Conservation (phyloP, 2,329 filamentous ascomycete species). For the Claviceps maximensis region DNA sequence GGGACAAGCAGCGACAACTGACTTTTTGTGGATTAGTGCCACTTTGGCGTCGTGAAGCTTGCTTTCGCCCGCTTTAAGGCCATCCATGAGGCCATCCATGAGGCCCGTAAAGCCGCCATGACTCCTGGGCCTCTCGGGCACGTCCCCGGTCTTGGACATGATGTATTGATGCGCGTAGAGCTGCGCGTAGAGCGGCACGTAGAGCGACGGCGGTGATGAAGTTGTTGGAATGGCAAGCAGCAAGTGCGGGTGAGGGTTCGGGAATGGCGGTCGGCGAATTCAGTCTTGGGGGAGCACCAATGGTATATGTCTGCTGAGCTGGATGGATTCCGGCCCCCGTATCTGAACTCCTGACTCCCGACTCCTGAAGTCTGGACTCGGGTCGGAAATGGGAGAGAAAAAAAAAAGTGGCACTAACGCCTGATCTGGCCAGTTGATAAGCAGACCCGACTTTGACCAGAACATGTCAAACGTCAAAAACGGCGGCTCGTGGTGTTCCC, state of each 20-base stretch:
- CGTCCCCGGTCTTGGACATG: conserved; percentile 3
- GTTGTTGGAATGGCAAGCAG: not conserved
- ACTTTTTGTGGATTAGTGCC: conserved; percentile 47
- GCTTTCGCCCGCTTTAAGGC: conserved; percentile 38
- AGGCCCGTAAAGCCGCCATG: conserved; percentile 21
- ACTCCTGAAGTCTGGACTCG: not conserved
- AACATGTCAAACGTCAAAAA: too few relatives aligned
- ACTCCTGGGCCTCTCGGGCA: not conserved
- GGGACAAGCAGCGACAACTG: conserved; percentile 6
- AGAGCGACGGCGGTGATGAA: not conserved
- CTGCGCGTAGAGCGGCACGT: too few relatives aligned
- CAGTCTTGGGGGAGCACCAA: too few relatives aligned
- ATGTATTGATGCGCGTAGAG: not conserved
- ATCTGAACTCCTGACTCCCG: too few relatives aligned
- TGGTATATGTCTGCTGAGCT: not conserved
- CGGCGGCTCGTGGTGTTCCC: too few relatives aligned
- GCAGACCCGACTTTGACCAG: too few relatives aligned
- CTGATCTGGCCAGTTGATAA: not conserved
- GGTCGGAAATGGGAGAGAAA: not conserved
- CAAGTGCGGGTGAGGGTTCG: not conserved
- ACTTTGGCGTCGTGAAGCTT: conserved; percentile 46
- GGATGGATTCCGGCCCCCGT: too few relatives aligned
- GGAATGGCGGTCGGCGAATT: too few relatives aligned
- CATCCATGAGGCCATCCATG: conserved; percentile 32
- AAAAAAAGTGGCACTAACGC: not conserved